Conservation (phyloP, 2,329 filamentous ascomycete genomes). For the Fusarium marasasianum region DNA sequence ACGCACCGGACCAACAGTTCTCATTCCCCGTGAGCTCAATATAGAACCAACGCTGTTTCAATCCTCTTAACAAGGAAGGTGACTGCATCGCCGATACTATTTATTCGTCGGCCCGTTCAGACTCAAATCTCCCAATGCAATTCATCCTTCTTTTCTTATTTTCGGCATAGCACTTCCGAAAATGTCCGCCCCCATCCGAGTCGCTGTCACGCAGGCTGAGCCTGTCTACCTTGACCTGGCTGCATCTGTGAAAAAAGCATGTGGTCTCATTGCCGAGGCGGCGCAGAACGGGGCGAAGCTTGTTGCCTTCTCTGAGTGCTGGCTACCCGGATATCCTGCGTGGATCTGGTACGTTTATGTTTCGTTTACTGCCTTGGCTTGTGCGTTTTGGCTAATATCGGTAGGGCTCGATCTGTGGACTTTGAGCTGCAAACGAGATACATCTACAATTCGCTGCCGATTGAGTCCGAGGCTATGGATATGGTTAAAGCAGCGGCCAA, state of each 20-base stretch:
- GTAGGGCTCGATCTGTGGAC: constrained; percentile 37
- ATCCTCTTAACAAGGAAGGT: background rate
- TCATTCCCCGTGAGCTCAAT: background rate
- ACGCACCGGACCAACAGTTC: background rate
- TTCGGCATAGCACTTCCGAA: background rate
- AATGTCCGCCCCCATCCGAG: constrained; percentile 30
- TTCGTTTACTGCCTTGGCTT: fast-evolving
- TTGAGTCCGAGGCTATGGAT: constrained; percentile 53
- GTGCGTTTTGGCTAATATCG: background rate
- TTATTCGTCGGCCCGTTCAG: background rate
- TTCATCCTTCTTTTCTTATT: background rate
- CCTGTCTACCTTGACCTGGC: constrained; percentile 40
- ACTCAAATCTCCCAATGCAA: background rate
- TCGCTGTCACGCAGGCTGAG: constrained; percentile 41
- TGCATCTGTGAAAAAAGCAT: constrained; percentile 38
- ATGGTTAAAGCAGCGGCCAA: constrained; percentile 47
- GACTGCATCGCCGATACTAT: background rate
- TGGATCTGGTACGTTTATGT: constrained; percentile 47
- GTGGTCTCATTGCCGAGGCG: constrained; percentile 37
- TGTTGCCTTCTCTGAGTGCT: constrained; percentile 63
- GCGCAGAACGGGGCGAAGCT: constrained; percentile 60
- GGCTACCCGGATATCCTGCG: constrained; percentile 63
- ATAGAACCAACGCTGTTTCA: background rate
- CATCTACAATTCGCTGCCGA: constrained; percentile 53
- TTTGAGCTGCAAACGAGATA: constrained; percentile 43